Evolutionary conservation across 371 early-diverging fungal species (phyloP).

Genomic region (Thermomucor indicae-seudaticae): DNA sequence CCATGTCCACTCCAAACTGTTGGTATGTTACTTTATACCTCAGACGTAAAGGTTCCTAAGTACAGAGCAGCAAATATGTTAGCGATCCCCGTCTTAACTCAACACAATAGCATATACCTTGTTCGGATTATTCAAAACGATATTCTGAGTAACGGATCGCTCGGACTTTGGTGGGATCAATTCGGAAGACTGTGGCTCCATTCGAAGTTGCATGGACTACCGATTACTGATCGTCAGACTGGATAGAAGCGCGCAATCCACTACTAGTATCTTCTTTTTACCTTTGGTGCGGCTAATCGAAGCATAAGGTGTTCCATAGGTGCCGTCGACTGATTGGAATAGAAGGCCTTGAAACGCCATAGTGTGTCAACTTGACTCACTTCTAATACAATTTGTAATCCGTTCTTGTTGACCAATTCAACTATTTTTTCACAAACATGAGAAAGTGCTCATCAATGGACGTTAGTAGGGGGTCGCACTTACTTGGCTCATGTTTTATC

Average conservation of each 20-base stretch:
- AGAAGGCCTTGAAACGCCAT: conserved; percentile 31
- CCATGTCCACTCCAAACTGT: conserved; percentile 70
- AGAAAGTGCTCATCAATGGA: no score
- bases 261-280: conserved; percentile 1
- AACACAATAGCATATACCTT: conserved; percentile 17
- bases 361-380: conserved; percentile 11
- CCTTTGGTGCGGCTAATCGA: conserved; percentile 55
- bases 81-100: neutral
- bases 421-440: conserved; percentile 9
- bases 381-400: conserved; percentile 27
- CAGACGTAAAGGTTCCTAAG: conserved; percentile 59
- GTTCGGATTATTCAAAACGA: conserved; percentile 54
- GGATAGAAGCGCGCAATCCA: neutral
- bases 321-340: conserved; percentile 50
- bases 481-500: conserved; percentile 12
- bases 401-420: conserved; percentile 38
- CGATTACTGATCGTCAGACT: no score
- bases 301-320: conserved; percentile 50
- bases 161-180: conserved; percentile 58
- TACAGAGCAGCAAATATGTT: neutral
- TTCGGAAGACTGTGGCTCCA: conserved; percentile 63
- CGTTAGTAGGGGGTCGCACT: no score
- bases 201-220: conserved; percentile 63
- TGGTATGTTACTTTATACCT: conserved; percentile 69
- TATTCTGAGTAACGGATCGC: conserved; percentile 51